A percentile compares a stretch with the other conserved stretches of the same genome.
Conservation (phyloP, 208 protist species). For the Vickermania spadyakhi region DNA sequence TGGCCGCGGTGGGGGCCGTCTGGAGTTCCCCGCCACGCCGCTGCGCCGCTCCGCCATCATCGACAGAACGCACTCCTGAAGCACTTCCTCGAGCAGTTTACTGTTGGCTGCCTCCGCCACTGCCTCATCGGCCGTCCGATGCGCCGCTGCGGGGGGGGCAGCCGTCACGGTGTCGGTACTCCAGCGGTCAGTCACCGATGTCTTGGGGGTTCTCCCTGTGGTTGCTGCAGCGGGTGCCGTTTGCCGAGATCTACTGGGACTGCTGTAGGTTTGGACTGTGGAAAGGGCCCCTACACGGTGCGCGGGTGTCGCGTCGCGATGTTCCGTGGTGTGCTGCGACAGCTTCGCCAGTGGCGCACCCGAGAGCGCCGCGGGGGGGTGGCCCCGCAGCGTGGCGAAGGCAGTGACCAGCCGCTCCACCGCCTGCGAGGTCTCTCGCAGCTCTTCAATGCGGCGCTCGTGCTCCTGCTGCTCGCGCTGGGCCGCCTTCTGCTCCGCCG, state of each 20-base stretch:
- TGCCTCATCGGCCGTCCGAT: conserved; percentile 1
- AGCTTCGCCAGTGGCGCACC: conserved; percentile 2
- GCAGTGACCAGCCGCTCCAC: conserved; percentile 75
- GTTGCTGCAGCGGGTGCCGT: background rate
- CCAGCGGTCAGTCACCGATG: background rate
- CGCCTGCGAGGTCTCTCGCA: conserved; percentile 74
- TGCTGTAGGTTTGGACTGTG: background rate
- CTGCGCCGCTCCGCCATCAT: conserved; percentile 6
- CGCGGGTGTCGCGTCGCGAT: background rate
- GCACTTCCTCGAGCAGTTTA: conserved; percentile 14
- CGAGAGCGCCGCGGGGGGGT: background rate
- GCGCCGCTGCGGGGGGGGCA: background rate
- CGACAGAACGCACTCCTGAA: conserved; percentile 17
- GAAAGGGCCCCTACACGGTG: background rate
- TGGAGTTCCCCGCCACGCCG: background rate
- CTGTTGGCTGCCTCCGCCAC: conserved; percentile 7
- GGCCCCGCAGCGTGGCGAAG: conserved; percentile 60
- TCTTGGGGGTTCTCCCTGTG: too few relatives aligned
- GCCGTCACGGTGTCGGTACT: background rate
- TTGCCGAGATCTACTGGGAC: background rate
- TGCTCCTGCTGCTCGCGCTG: background rate
- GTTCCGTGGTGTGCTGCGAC: conserved; percentile 5
- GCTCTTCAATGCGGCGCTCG: conserved; percentile 15
- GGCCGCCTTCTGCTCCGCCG: conserved; percentile 25
- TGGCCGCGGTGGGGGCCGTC: too few relatives aligned